Evolutionary conservation across 2,329 filamentous ascomycete genomes (phyloP).

Genomic region (Pyricularia sp.): DNA sequence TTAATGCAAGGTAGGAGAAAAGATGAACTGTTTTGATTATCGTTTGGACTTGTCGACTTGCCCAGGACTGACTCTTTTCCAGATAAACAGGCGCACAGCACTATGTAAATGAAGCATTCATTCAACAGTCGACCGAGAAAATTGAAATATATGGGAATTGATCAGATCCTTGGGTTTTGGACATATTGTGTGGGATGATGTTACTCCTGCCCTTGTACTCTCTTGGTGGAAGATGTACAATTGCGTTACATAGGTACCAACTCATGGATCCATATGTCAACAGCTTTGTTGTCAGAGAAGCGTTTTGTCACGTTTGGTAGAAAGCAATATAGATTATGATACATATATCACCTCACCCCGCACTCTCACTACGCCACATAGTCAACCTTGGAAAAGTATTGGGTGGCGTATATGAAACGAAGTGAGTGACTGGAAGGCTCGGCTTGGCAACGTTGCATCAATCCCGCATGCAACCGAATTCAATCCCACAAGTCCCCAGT

Average conservation of each 20-base stretch:
- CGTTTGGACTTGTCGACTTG: not conserved
- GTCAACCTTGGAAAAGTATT: not conserved
- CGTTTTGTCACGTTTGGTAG: not conserved
- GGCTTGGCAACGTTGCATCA: not conserved
- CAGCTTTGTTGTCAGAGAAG: not conserved
- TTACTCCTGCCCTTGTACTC: not conserved
- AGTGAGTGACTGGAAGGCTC: not conserved
- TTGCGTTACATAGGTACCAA: too few relatives aligned
- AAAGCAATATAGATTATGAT: not conserved
- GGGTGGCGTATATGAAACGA: not conserved
- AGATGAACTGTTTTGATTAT: not conserved
- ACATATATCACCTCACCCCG: too few relatives aligned
- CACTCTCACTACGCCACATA: not conserved
- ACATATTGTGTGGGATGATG: not conserved
- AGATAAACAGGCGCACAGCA: not conserved
- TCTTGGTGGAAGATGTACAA: too few relatives aligned
- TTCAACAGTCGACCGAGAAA: not conserved
- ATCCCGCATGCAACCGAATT: not conserved
- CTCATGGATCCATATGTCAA: too few relatives aligned
- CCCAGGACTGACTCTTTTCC: not conserved
- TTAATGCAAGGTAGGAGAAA: not conserved
- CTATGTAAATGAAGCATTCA: not conserved
- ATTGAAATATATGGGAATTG: not conserved
- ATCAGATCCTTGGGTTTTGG: not conserved
- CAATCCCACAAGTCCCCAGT: not conserved